Percentiles rank a stretch among this genome's conserved stretches.
phyloP scores from a whole-genome alignment of 2,329 filamentous ascomycete genomes.

The Curvularia sp. region DNA sequence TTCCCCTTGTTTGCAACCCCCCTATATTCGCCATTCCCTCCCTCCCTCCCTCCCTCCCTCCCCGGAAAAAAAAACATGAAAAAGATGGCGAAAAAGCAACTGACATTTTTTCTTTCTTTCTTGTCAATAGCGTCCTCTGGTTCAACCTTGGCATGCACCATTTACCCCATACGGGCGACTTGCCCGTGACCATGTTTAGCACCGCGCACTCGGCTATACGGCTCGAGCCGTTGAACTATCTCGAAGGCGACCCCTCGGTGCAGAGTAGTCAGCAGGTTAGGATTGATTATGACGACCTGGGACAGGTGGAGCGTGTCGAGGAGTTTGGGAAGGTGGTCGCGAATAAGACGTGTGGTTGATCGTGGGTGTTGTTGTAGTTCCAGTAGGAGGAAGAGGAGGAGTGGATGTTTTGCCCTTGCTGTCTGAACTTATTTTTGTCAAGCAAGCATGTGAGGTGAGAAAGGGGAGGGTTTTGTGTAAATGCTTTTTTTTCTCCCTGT shows the following conservation, averaged over 20 bases:
- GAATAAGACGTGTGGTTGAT: not conserved
- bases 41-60: not conserved
- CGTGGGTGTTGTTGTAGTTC: not conserved
- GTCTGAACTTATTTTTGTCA: not conserved
- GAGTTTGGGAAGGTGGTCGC: constrained; percentile 22
- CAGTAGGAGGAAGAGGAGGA: not conserved
- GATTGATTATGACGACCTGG: constrained; percentile 45
- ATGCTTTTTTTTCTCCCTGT: not conserved
- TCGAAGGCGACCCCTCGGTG: constrained; percentile 51
- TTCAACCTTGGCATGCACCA: constrained; percentile 63
- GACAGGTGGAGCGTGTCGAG: constrained; percentile 15
- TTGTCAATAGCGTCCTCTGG: constrained; percentile 55
- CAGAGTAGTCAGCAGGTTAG: constrained; percentile 53
- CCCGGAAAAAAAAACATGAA: not conserved
- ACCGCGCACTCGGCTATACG: constrained; percentile 56
- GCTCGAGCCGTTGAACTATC: constrained; percentile 58
- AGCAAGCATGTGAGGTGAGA: not conserved
- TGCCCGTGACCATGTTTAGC: constrained; percentile 63
- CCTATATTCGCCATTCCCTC: not conserved
- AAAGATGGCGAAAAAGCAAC: not conserved
- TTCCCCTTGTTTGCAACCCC: not conserved
- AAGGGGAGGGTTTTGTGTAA: not conserved
- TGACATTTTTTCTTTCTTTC: too few relatives aligned
- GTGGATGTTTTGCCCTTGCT: not conserved
- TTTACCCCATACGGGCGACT: constrained; percentile 52